Evolutionary conservation across 2,329 filamentous ascomycete species (phyloP).

Genomic region (Gyromitra esculenta): DNA sequence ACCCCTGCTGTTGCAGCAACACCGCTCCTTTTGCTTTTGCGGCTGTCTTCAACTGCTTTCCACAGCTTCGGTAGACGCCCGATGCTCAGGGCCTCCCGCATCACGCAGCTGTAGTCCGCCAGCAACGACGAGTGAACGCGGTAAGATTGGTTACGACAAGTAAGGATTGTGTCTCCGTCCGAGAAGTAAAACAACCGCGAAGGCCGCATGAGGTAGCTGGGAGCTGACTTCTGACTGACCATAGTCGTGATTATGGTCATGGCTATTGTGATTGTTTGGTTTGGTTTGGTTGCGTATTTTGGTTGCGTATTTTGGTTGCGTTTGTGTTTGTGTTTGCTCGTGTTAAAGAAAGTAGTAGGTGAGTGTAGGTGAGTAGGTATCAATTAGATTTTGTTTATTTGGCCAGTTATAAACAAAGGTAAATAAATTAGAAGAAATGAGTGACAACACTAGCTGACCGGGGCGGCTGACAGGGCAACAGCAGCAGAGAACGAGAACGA

Average conservation of each 20-base stretch:
- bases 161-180: slow-evolving; percentile 44
- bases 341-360: slow-evolving; percentile 4
- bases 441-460: neutral
- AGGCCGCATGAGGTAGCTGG: slow-evolving; percentile 23
- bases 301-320: neutral
- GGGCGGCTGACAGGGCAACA: neutral
- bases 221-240: neutral
- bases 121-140: slow-evolving; percentile 36
- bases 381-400: slow-evolving; percentile 11
- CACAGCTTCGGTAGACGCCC: slow-evolving; percentile 32
- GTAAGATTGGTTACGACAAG: slow-evolving; percentile 43
- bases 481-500: neutral
- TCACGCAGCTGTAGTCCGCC: slow-evolving; percentile 32
- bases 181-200: slow-evolving; percentile 39
- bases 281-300: neutral
- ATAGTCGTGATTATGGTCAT: slow-evolving; percentile 20
- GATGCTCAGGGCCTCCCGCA: slow-evolving; percentile 33
- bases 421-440: neutral
- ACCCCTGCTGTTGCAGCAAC: slow-evolving; percentile 4
- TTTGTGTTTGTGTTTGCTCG: slow-evolving; percentile 15
- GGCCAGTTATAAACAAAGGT: slow-evolving; percentile 10
- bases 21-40: slow-evolving; percentile 4
- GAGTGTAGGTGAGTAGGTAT: slow-evolving; percentile 6
- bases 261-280: slow-evolving; percentile 8
- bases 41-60: slow-evolving; percentile 4